phyloP scores from a whole-genome alignment of 345 rosid species.

The Moringa oleifera region DNA sequence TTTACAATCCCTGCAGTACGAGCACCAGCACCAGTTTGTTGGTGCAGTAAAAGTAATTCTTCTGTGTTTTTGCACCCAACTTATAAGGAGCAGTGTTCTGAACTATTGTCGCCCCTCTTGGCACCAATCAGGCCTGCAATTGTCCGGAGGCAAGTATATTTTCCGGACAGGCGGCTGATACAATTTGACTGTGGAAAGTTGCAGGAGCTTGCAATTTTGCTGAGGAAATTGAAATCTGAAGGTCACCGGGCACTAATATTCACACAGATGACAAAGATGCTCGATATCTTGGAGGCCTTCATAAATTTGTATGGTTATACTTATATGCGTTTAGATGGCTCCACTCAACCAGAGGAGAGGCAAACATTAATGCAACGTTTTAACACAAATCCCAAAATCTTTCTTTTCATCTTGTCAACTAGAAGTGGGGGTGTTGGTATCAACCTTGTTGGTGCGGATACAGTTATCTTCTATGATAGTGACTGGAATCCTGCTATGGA shows the following conservation, averaged over 20 bases:
- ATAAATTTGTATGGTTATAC: slow-evolving; percentile 94
- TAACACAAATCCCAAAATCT: slow-evolving; percentile 94
- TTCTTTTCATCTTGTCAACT: slow-evolving; percentile 95
- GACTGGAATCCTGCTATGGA: slow-evolving; percentile 99
- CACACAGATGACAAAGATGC: slow-evolving; percentile 99
- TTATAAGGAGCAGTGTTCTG: slow-evolving; percentile 58
- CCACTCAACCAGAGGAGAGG: slow-evolving; percentile 98
- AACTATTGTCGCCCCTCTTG: slow-evolving; percentile 65
- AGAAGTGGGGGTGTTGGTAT: slow-evolving; percentile 99
- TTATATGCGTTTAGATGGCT: slow-evolving; percentile 99
- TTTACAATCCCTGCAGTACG: slow-evolving; percentile 97
- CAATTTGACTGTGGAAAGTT: slow-evolving; percentile 99
- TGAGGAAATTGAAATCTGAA: slow-evolving; percentile 83
- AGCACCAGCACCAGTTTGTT: slow-evolving; percentile 64
- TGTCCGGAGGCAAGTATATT: slow-evolving; percentile 91
- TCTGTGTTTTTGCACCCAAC: slow-evolving; percentile 59
- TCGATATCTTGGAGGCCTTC: slow-evolving; percentile 95
- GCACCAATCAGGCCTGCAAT: slow-evolving; percentile 92
- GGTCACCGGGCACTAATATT: slow-evolving; percentile 97
- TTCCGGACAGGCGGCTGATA: slow-evolving; percentile 95
- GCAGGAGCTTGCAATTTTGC: slow-evolving; percentile 89
- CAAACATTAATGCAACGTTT: slow-evolving; percentile 99
- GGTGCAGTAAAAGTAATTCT: slow-evolving; percentile 70
- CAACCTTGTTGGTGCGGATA: slow-evolving; percentile 99
- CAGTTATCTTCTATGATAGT: slow-evolving; percentile 98